Base-by-base conservation (phyloP, 2,329 filamentous ascomycete genomes). In the Ceratocystis papillata region DNA sequence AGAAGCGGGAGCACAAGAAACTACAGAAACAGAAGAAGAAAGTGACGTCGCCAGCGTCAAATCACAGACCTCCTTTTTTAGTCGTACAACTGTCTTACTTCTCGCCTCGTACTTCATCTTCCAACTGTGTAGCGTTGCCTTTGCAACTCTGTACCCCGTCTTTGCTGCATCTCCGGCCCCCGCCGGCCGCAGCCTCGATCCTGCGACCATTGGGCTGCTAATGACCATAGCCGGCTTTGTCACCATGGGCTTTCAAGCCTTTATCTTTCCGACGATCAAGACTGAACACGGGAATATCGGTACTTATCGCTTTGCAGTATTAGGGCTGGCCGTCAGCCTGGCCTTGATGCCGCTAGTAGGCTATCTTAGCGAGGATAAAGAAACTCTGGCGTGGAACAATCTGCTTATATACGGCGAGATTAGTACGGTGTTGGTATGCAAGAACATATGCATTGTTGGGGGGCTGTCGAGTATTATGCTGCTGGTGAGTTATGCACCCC, bases 61-160 rank as follows among this genome's bases (percentile, higher is more conserved):
- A 4, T 28, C 60, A 28, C 20, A 33, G 28, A 17, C 50, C 25
- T 59, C 63, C 7, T 65, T 96, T 1, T 80, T 93, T 63, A 96
- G 89, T 72, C 82, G 86, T 67, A 91, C 94, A 67, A 96, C 91
- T 0, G 74, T 96, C 12, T 78, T 95, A 2, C 81, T 99, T 0
- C 82, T 99, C 5, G 74, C 84, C 64, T 95, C 92, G 0, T 97
- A 96, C 72, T 83, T 96, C 55, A 87, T 97, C 62, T 99, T 97
- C 73, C 92, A 96, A 72, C 81, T 99, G 4, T 87, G 89, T 68
- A 97, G 97, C 74, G 90, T 96, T 70, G 91, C 90, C 2, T 99
- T 92, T 81, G 96, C 96, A 76, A 93, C 90, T 20, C 79, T 99
- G 0, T 99, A 95, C 72, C 94, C 94, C 0, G 93, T 97, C 65